These are phyloP conservation scores for Pistacia atlantica DNA, from an alignment of 345 rosid species.

Conservation along the genomic window DNA sequence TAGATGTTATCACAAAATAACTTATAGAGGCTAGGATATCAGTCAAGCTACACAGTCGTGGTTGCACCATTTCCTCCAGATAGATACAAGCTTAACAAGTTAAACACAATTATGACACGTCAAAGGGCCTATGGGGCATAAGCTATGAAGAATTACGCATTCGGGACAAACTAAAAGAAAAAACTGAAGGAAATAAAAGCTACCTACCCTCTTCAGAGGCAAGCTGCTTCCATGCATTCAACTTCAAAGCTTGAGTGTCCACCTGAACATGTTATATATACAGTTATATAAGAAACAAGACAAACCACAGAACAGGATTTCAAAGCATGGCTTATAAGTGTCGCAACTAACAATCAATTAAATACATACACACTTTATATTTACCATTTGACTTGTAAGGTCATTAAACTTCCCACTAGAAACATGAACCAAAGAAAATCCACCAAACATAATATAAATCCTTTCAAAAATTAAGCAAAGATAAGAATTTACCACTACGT, in stretches of 20 bases:
- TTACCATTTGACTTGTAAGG: neutral
- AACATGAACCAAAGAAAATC: neutral
- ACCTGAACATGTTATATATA: conserved; percentile 51
- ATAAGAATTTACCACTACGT: conserved; percentile 72
- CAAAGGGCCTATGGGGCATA: neutral
- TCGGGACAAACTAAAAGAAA: neutral
- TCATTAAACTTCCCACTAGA: neutral
- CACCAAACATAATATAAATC: neutral
- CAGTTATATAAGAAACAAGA: conserved; percentile 1
- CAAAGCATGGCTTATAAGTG: neutral
- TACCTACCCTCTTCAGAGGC: conserved; percentile 85
- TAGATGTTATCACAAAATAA: neutral
- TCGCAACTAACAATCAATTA: neutral
- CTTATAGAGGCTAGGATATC: neutral
- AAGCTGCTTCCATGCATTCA: conserved; percentile 91
- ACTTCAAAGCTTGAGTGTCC: conserved; percentile 71
- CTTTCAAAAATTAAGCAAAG: neutral
- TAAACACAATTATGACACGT: neutral
- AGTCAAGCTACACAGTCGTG: neutral
- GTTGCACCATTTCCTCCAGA: neutral
- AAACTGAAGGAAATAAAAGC: neutral
- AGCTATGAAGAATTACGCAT: neutral
- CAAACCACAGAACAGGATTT: neutral
- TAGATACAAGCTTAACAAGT: neutral
- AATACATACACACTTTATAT: neutral